phyloP scores from a whole-genome alignment of 78 protist species.

The slime mould (Dictyostelium discoideum) region dicty_2.7 NC_007088.5:4444501-4445000 shows the following conservation, averaged over 20 bases:
- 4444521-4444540: background rate
- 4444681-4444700: background rate
- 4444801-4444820: background rate
- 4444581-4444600: background rate
- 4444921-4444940: background rate
- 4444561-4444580: conserved; percentile 1
- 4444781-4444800: background rate
- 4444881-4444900: background rate
- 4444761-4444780: background rate
- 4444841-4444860: background rate
- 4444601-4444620: background rate
- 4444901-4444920: background rate
- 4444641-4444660: background rate
- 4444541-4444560: background rate
- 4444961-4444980: background rate
- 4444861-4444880: background rate
- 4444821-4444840: background rate
- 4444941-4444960: background rate
- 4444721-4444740: background rate
- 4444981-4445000: background rate
- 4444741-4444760: background rate
- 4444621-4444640: conserved; percentile 8
- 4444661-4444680: background rate
- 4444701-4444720: background rate
- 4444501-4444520: background rate